Evolutionary conservation across 2,329 filamentous ascomycete species (phyloP).

Genomic region (Xylaria polymorpha): DNA sequence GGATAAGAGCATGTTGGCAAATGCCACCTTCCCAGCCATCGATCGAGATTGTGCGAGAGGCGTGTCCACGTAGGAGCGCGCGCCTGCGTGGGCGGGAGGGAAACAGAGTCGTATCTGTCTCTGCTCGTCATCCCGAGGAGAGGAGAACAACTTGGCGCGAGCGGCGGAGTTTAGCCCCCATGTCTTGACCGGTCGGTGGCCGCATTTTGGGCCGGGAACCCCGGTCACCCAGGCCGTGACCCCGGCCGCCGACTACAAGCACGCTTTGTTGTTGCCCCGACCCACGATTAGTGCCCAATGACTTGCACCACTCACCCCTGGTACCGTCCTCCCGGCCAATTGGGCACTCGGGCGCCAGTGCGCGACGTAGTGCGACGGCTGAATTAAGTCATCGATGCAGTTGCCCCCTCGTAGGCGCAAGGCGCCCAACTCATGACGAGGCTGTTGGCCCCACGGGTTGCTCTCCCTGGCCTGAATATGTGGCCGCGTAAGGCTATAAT

Average conservation of each 20-base stretch:
- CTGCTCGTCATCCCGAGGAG: conserved; percentile 27
- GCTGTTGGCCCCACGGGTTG: conserved; percentile 33
- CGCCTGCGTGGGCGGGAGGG: conserved; percentile 19
- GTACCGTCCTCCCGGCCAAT: conserved; percentile 42
- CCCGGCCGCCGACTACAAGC: conserved; percentile 39
- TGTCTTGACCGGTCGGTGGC: conserved; percentile 39
- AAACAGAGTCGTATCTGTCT: conserved; percentile 15
- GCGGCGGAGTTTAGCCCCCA: conserved; percentile 45
- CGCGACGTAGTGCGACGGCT: conserved; percentile 37
- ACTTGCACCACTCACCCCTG: conserved; percentile 33
- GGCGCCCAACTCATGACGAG: conserved; percentile 34
- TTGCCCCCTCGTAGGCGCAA: conserved; percentile 28
- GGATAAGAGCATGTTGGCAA: conserved; percentile 9
- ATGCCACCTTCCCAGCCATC: conserved; percentile 13
- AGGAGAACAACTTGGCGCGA: conserved; percentile 26
- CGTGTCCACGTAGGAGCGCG: conserved; percentile 17
- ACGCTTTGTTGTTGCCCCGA: conserved; percentile 39
- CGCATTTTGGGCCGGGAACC: conserved; percentile 34
- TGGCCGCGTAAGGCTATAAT: conserved; percentile 31
- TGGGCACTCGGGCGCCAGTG: conserved; percentile 36
- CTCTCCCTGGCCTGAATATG: conserved; percentile 11
- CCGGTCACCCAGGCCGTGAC: conserved; percentile 42
- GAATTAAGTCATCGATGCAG: conserved; percentile 26
- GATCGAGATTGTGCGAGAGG: conserved; percentile 8
- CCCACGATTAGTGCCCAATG: conserved; percentile 49